Evolutionary conservation across 2,329 filamentous ascomycete species (phyloP).

Genomic region (Atkinsonella texensis): DNA sequence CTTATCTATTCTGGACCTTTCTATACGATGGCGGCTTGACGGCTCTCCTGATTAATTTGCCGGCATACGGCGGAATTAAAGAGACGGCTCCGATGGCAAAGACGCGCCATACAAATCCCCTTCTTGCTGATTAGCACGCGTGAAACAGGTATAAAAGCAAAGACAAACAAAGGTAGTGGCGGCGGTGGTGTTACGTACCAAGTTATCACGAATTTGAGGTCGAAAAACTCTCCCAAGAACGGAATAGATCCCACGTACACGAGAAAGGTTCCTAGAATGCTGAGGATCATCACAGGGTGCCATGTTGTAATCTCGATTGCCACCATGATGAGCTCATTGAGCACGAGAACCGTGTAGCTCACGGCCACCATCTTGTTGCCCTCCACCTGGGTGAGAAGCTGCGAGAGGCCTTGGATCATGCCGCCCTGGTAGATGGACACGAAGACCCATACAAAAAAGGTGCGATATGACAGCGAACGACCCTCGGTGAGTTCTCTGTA

Average conservation of each 20-base stretch:
- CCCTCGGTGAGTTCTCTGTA: constrained; percentile 95
- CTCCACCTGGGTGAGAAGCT: constrained; percentile 72
- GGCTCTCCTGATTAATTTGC: constrained; percentile 70
- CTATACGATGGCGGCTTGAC: constrained; percentile 89
- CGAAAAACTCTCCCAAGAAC: constrained; percentile 82
- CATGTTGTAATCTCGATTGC: constrained; percentile 93
- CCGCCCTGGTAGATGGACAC: constrained; percentile 92
- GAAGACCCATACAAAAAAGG: constrained; percentile 93
- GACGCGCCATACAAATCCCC: constrained; percentile 83
- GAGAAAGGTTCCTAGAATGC: constrained; percentile 68
- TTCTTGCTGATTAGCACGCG: constrained; percentile 19
- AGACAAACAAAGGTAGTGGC: neutral
- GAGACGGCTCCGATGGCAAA: constrained; percentile 68
- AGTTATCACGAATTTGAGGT: constrained; percentile 66
- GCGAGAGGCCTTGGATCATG: constrained; percentile 88
- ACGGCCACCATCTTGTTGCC: constrained; percentile 72
- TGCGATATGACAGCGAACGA: constrained; percentile 76
- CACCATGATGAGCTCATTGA: constrained; percentile 97
- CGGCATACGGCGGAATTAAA: constrained; percentile 75
- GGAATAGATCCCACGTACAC: constrained; percentile 76
- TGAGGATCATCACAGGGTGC: constrained; percentile 85
- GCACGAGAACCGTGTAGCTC: constrained; percentile 78
- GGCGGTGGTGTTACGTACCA: constrained; percentile 33
- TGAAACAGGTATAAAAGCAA: neutral
- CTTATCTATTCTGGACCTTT: constrained; percentile 67